Base-by-base conservation (phyloP, 129 eudicot species). In the Scalesia atractyloides region DNA sequence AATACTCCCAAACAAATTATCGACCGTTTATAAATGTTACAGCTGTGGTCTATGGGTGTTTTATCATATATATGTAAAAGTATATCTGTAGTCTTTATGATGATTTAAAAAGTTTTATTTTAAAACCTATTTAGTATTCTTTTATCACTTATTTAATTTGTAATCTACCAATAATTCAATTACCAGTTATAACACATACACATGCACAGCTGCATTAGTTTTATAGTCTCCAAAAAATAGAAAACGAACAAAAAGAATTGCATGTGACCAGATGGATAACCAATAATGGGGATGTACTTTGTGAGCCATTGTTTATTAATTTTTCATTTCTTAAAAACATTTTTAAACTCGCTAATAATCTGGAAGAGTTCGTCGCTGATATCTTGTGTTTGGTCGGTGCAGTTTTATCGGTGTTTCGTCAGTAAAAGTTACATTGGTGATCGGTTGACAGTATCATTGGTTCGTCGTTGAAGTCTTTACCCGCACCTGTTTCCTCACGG, bases 191-290 rank as follows among this genome's bases (percentile, higher is more conserved):
- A 60, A 60, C 66, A 60, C 44, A 60, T 60, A 60, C 66, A 60
- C 68, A 63, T 63, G 68, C 68, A 37, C 26, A 63, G 48, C 68
- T n/a, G 68, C 49, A 26, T 63, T 63, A 63, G n/a, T 37, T 63
- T 37, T 17, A 37, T 63, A 63, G 24, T 63, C 68, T 63, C 68
- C 68, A 63, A 16, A 63, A 60, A 36, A 7, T 63, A 63, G 47
- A 37, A 63, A 63, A 63, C 47, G 73, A 49, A 68, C 73, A 68
- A 68, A 68, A 68, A 68, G 73, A 49, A 68, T n/a, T 68, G 73
- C 73, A 68, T 68, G 61, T 68, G 73, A 68, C 73, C 60, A 68
- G 62, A 30, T 68, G 22, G 61, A 49, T 68, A 24, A 68, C 51
- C 73, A 68, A 50, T 68, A 68, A 50, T 68, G 41, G 19, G 70